Percentiles rank a stretch among this genome's conserved stretches.
phyloP scores from a whole-genome alignment of 495 filamentous ascomycete genomes.

The Pseudoneurospora amorphoporcata region DNA sequence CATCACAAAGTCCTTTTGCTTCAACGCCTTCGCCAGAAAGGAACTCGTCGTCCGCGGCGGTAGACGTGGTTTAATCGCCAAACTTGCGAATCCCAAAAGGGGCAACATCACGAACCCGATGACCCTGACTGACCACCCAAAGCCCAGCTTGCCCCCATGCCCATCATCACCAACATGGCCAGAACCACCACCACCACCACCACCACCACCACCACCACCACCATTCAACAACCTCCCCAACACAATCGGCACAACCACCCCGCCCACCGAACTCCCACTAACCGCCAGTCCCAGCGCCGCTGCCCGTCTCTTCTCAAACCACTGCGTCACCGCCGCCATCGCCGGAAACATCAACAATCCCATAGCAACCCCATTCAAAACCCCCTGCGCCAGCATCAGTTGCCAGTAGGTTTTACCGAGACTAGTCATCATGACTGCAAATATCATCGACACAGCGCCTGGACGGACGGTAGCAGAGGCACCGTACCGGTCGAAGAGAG shows the following conservation, averaged over 20 bases:
- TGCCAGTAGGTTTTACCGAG: constrained; percentile 51
- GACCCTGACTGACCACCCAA: constrained; percentile 51
- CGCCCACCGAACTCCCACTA: constrained; percentile 47
- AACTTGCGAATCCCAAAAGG: constrained; percentile 32
- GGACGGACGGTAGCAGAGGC: constrained; percentile 29
- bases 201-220: background rate
- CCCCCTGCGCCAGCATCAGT: constrained; percentile 51
- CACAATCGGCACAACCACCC: constrained; percentile 40
- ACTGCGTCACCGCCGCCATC: constrained; percentile 42
- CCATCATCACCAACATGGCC: too few species aligned
- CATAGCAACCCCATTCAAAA: constrained; percentile 43
- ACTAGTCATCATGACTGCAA: constrained; percentile 45
- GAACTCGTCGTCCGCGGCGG: constrained; percentile 34
- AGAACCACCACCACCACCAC: background rate
- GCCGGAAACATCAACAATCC: constrained; percentile 41
- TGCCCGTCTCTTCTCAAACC: constrained; percentile 44
- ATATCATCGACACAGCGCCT: constrained; percentile 25
- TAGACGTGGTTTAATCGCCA: constrained; percentile 34
- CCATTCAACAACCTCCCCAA: constrained; percentile 31
- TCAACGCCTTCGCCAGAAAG: constrained; percentile 33
- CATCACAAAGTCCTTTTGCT: constrained; percentile 23
- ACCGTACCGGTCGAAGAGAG: constrained; percentile 44
- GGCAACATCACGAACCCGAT: constrained; percentile 46
- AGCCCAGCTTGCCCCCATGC: constrained; percentile 29
- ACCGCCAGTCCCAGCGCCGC: constrained; percentile 46